A percentile compares a stretch with the other conserved stretches of the same genome.
These are phyloP conservation scores for Stachybotrys echinatus DNA, from an alignment of 2,329 filamentous ascomycete species.

Conservation along the genomic window DNA sequence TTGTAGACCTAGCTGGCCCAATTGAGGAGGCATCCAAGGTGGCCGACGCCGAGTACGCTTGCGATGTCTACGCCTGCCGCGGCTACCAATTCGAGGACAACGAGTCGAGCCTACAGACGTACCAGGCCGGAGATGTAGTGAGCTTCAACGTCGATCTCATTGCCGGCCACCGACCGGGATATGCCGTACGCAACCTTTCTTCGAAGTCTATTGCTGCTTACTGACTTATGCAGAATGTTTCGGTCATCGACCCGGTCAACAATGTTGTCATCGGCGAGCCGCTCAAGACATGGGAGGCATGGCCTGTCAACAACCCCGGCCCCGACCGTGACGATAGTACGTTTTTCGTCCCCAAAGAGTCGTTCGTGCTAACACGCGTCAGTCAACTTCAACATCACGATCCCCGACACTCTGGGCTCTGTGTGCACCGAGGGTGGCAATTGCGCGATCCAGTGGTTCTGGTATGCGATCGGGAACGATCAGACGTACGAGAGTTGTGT, in stretches of 20 bases:
- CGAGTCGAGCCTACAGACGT: not conserved
- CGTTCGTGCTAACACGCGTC: too few species aligned
- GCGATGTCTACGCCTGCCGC: not conserved
- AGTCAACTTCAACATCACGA: constrained; percentile 32
- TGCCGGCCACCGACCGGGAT: not conserved
- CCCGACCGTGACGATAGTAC: constrained; percentile 2
- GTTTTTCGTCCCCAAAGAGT: too few species aligned
- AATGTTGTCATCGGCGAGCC: not conserved
- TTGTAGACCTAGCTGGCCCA: constrained; percentile 1
- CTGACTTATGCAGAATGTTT: not conserved
- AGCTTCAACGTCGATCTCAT: not conserved
- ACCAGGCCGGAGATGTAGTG: not conserved
- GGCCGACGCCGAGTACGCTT: not conserved
- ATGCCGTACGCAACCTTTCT: not conserved
- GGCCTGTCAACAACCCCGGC: not conserved
- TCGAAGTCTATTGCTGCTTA: not conserved
- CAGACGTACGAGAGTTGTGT: constrained; percentile 35
- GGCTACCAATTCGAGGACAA: constrained; percentile 1
- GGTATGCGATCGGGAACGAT: constrained; percentile 27
- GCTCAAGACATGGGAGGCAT: constrained; percentile 1
- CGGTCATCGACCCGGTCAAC: not conserved
- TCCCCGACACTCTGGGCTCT: constrained; percentile 21
- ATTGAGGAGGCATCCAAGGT: constrained; percentile 3
- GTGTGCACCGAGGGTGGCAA: constrained; percentile 22
- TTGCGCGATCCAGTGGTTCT: constrained; percentile 41